Percentiles rank a stretch among this genome's conserved stretches.
phyloP scores from a whole-genome alignment of 2,329 filamentous ascomycete species.

The Sporothrix brunneoviolacea region DNA sequence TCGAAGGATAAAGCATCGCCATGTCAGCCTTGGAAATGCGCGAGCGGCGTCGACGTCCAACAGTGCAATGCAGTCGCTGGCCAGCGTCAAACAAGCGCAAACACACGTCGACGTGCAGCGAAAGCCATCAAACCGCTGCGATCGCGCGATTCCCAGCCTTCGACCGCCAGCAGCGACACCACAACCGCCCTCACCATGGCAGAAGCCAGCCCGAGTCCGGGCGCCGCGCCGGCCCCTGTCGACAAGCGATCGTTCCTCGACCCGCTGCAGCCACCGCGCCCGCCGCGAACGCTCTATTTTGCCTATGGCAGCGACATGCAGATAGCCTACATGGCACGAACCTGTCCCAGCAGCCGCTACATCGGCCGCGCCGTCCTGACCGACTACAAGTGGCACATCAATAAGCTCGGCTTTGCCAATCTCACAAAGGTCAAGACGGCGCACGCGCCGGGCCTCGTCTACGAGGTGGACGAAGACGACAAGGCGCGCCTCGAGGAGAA shows the following conservation, averaged over 20 bases:
- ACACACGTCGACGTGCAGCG: no score
- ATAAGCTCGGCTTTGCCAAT: constrained; percentile 6
- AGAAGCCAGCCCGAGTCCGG: not conserved
- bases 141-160: no score
- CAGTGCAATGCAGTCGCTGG: no score
- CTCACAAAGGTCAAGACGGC: not conserved
- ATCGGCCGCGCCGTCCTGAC: constrained; percentile 9
- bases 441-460: constrained; percentile 6
- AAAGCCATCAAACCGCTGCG: no score
- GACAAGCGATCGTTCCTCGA: not conserved
- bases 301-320: constrained; percentile 14
- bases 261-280: not conserved
- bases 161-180: no score
- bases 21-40: no score
- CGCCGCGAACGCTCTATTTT: constrained; percentile 5
- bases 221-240: not conserved
- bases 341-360: constrained; percentile 9
- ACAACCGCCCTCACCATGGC: no score
- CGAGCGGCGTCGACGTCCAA: no score
- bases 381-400: constrained; percentile 10
- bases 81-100: no score
- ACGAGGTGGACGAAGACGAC: constrained; percentile 1
- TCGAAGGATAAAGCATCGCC: no score
- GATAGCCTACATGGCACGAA: constrained; percentile 6
- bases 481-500: not conserved